Percentiles rank a stretch among this genome's conserved stretches.
Conservation (phyloP, 1,139 yeast species). For the Hemisphaericaspora subhashii region DNA sequence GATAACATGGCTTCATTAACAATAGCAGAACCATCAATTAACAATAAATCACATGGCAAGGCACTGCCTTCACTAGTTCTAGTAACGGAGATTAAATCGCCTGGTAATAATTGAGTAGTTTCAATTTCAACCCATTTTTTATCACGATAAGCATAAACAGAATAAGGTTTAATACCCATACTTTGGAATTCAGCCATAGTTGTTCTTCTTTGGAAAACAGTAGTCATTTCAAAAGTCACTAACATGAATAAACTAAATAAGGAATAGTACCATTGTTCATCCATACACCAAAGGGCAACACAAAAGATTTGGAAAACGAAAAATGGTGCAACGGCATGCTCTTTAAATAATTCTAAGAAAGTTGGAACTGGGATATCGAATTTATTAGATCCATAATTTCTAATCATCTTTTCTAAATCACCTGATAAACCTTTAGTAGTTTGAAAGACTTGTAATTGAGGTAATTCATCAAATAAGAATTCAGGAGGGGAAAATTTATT, state of each 20-base stretch:
- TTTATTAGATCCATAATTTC: conserved; percentile 78
- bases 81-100: conserved; percentile 84
- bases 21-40: conserved; percentile 85
- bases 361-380: conserved; percentile 97
- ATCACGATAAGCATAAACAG: conserved; percentile 70
- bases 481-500: conserved; percentile 76
- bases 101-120: conserved; percentile 82
- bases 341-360: conserved; percentile 85
- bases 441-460: conserved; percentile 62
- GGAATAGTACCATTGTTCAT: conserved; percentile 96
- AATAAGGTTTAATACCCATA: conserved; percentile 95
- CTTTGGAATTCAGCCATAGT: conserved; percentile 95
- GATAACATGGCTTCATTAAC: conserved; percentile 98
- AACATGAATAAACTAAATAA: conserved; percentile 90
- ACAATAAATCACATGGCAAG: conserved; percentile 90
- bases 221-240: conserved; percentile 89
- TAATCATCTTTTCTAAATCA: conserved; percentile 52
- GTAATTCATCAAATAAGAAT: conserved; percentile 67
- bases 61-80: conserved; percentile 92
- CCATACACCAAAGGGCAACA: conserved; percentile 94
- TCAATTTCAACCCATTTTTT: conserved; percentile 66
- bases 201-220: conserved; percentile 91
- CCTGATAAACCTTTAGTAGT: conserved; percentile 61
- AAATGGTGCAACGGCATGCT: conserved; percentile 98
- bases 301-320: conserved; percentile 96